Evolutionary conservation across 2,329 filamentous ascomycete genomes (phyloP).

Genomic region (Aspergillus quadricinctus): DNA sequence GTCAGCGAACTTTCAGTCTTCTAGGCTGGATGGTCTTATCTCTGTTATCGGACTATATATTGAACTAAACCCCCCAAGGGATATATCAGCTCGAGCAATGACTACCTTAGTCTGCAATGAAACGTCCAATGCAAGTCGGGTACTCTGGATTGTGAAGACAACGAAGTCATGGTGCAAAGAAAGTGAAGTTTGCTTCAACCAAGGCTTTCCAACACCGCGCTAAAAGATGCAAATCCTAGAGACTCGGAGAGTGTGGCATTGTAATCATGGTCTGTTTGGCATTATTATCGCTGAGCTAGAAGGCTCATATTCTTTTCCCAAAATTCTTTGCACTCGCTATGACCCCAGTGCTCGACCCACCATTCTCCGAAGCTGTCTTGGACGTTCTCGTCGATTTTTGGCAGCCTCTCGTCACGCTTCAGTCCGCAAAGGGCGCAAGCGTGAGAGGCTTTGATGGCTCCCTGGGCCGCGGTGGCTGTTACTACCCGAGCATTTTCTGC

Average conservation of each 20-base stretch:
- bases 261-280: neutral
- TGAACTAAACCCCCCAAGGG: neutral
- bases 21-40: neutral
- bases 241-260: neutral
- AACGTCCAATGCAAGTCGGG: too few relatives aligned
- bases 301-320: slow-evolving; percentile 73
- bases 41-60: neutral
- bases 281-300: slow-evolving; percentile 60
- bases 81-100: neutral
- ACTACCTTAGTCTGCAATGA: neutral
- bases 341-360: slow-evolving; percentile 90
- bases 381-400: slow-evolving; percentile 68
- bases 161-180: neutral
- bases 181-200: neutral
- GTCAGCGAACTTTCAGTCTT: neutral
- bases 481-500: slow-evolving; percentile 64
- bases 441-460: slow-evolving; percentile 69
- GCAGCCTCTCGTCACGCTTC: slow-evolving; percentile 78
- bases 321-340: slow-evolving; percentile 74
- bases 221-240: neutral
- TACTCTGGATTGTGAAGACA: neutral
- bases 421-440: slow-evolving; percentile 82
- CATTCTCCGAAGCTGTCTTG: slow-evolving; percentile 94
- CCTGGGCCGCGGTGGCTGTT: slow-evolving; percentile 56
- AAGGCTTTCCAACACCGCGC: neutral